Conservation (phyloP, 2,329 filamentous ascomycete genomes). For the Daldinia sp. region DNA sequence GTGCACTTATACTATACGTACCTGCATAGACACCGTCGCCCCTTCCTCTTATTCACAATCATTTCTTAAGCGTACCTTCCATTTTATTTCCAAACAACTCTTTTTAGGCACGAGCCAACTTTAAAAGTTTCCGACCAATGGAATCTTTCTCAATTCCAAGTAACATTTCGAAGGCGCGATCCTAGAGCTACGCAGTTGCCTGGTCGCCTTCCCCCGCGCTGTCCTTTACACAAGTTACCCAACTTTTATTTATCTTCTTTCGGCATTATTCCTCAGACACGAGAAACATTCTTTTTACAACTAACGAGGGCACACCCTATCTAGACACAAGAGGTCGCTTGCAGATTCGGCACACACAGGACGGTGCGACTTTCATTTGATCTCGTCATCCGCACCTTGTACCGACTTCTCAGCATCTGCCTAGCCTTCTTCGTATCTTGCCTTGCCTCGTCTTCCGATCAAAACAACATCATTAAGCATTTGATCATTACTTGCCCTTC, state of each 20-base stretch:
- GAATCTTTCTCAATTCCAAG: not conserved
- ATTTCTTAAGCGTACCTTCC: not conserved
- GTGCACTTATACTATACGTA: not conserved
- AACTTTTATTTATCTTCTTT: not conserved
- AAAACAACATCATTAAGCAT: slow-evolving; percentile 1
- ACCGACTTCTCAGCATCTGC: slow-evolving; percentile 1
- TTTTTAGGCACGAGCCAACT: not conserved
- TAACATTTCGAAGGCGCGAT: not conserved
- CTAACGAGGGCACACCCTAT: slow-evolving; percentile 4
- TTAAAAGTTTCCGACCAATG: slow-evolving; percentile 2
- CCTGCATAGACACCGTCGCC: slow-evolving; percentile 13
- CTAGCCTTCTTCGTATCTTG: slow-evolving; percentile 4
- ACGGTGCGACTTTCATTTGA: slow-evolving; percentile 31
- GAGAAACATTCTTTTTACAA: slow-evolving; percentile 2
- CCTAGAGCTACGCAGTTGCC: not conserved
- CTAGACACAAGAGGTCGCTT: slow-evolving; percentile 5
- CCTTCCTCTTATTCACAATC: slow-evolving; percentile 3
- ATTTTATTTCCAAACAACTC: not conserved
- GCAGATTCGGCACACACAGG: slow-evolving; percentile 35
- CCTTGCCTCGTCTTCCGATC: not conserved
- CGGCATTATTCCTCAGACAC: not conserved
- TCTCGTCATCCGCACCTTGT: slow-evolving; percentile 18
- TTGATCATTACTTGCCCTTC: not conserved
- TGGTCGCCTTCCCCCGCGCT: not conserved
- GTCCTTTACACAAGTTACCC: not conserved